Evolutionary conservation across 352 stramenopile genomes (phyloP).

Genomic region (Globisporangium irregulare): DNA sequence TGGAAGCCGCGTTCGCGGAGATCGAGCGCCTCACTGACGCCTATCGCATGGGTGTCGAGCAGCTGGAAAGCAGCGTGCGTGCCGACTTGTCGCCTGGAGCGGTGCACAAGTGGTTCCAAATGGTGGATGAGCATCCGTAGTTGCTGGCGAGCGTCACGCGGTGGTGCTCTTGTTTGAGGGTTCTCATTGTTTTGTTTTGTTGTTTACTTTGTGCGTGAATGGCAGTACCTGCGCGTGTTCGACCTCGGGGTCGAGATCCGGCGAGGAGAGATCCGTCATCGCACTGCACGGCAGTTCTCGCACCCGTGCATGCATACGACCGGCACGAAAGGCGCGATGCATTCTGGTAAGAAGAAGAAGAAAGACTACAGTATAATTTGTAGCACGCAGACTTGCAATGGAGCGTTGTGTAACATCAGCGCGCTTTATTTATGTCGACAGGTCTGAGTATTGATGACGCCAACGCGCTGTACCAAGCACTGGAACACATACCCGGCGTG

Average conservation of each 20-base stretch:
- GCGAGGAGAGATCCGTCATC: conserved; percentile 69
- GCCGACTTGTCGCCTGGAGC: conserved; percentile 36
- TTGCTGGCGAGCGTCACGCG: not conserved
- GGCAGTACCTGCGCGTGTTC: conserved; percentile 61
- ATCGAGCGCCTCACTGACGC: conserved; percentile 38
- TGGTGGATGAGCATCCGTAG: conserved; percentile 39
- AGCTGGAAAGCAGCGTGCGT: conserved; percentile 34
- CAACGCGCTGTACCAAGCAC: conserved; percentile 49
- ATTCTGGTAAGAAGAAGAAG: conserved; percentile 39
- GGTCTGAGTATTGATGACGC: conserved; percentile 75
- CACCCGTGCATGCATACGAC: conserved; percentile 63
- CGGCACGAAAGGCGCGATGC: conserved; percentile 53
- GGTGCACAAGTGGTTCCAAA: conserved; percentile 54
- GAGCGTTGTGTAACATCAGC: not conserved
- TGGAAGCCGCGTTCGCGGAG: conserved; percentile 45
- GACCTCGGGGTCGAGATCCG: conserved; percentile 69
- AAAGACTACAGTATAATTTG: not conserved
- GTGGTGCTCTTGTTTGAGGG: no score
- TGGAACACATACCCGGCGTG: conserved; percentile 37
- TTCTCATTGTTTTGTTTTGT: not conserved
- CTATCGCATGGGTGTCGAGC: conserved; percentile 41
- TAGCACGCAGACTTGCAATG: not conserved
- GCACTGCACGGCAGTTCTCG: conserved; percentile 24
- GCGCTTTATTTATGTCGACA: conserved; percentile 10
- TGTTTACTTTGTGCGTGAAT: not conserved